phyloP scores from a whole-genome alignment of 768 basidiomycete genomes.

The Suillus ampliporus region DNA sequence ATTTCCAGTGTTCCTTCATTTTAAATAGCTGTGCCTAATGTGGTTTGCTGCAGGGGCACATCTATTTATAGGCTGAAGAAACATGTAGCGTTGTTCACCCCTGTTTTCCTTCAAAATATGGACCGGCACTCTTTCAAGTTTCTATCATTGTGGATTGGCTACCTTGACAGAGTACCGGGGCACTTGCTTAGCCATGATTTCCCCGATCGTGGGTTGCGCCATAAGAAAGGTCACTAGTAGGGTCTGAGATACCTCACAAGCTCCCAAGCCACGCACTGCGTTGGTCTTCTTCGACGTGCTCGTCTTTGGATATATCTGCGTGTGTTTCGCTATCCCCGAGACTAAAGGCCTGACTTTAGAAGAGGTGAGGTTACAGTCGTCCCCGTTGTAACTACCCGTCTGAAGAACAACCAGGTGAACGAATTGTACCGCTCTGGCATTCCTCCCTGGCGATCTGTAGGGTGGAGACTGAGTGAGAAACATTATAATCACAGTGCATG shows the following conservation, averaged over 20 bases:
- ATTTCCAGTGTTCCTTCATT: not conserved
- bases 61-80: not conserved
- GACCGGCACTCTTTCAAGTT: not conserved
- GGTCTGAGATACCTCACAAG: too few species aligned
- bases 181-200: not conserved
- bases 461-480: slow-evolving; percentile 60
- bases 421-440: slow-evolving; percentile 74
- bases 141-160: not conserved
- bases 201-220: not conserved
- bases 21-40: not conserved
- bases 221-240: too few species aligned
- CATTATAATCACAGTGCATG: slow-evolving; percentile 37
- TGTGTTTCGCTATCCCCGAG: slow-evolving; percentile 80
- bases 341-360: slow-evolving; percentile 80
- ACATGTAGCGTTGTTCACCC: not conserved
- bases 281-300: slow-evolving; percentile 81
- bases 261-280: too few species aligned
- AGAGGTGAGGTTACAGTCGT: slow-evolving; percentile 53
- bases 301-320: slow-evolving; percentile 70
- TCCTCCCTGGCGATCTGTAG: slow-evolving; percentile 66
- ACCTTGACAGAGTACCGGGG: not conserved
- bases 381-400: slow-evolving; percentile 1
- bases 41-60: not conserved
- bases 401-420: slow-evolving; percentile 55
- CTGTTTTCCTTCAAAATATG: not conserved